These are phyloP conservation scores for Rhodotorula babjevae DNA, from an alignment of 768 basidiomycete species.

Conservation along the genomic window DNA sequence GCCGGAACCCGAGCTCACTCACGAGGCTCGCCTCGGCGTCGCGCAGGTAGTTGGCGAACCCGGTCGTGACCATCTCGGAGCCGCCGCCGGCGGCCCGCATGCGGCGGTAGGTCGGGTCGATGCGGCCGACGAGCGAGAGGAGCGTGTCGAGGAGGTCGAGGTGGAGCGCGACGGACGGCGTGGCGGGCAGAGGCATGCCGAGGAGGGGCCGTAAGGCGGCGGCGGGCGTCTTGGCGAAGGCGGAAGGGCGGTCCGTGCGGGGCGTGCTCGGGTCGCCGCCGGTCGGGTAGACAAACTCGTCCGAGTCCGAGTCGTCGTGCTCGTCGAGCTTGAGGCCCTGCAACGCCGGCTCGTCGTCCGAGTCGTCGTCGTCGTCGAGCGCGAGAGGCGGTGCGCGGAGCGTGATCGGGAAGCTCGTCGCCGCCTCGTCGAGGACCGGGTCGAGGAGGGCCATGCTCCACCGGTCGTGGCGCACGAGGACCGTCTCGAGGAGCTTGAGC, in stretches of 20 bases:
- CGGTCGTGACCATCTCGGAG: conserved; percentile 30
- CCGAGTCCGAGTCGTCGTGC: conserved; percentile 25
- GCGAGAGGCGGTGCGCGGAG: conserved; percentile 37
- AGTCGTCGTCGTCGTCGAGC: conserved; percentile 56
- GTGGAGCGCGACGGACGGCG: conserved; percentile 35
- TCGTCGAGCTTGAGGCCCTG: neutral
- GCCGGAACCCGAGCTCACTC: conserved; percentile 29
- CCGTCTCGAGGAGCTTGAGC: conserved; percentile 70
- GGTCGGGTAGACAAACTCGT: conserved; percentile 35
- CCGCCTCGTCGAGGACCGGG: conserved; percentile 63
- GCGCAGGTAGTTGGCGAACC: conserved; percentile 44
- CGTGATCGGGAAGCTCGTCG: conserved; percentile 70
- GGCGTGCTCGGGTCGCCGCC: neutral
- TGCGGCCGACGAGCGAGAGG: conserved; percentile 41
- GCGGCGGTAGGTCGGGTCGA: conserved; percentile 40
- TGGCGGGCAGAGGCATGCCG: conserved; percentile 7
- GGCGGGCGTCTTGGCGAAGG: neutral
- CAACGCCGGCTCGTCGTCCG: conserved; percentile 23
- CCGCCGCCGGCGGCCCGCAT: conserved; percentile 5
- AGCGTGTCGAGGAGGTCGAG: conserved; percentile 44
- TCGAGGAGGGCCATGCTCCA: conserved; percentile 64
- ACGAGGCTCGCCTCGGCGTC: conserved; percentile 43
- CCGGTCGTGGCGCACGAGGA: conserved; percentile 66
- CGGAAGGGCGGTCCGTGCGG: conserved; percentile 1
- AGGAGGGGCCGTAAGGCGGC: conserved; percentile 1